Evolutionary conservation across 75 land plant genomes (phyloP).

Genomic region (Pseudotsuga menziesii): DNA sequence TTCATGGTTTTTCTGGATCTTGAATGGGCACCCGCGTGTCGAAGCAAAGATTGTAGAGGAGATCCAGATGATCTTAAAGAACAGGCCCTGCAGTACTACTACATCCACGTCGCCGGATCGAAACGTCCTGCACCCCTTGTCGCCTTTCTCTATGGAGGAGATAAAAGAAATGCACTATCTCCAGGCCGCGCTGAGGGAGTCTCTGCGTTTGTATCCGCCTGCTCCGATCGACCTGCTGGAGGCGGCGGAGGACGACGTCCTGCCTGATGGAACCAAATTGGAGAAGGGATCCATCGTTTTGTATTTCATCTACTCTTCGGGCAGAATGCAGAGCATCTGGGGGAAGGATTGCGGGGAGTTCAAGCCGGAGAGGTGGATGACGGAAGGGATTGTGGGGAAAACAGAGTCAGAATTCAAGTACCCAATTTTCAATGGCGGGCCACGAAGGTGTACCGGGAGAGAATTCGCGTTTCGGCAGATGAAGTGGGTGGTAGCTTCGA

Average conservation of each 20-base stretch:
- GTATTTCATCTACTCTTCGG: conserved; percentile 9
- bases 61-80: neutral
- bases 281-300: conserved; percentile 6
- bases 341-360: too few relatives aligned
- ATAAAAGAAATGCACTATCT: neutral
- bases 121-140: too few relatives aligned
- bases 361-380: too few relatives aligned
- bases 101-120: neutral
- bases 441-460: conserved; percentile 81
- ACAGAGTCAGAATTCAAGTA: too few relatives aligned
- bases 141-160: neutral
- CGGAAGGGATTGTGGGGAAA: too few relatives aligned
- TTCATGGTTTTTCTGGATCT: conserved; percentile 1
- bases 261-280: conserved; percentile 12
- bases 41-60: neutral
- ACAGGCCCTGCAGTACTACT: neutral
- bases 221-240: conserved; percentile 2
- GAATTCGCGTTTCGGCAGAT: conserved; percentile 80
- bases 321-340: too few relatives aligned
- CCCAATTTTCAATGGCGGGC: conserved; percentile 46
- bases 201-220: conserved; percentile 12
- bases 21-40: neutral
- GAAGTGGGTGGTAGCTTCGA: conserved; percentile 58
- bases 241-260: neutral
- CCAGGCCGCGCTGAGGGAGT: conserved; percentile 11